Evolutionary conservation across 2,329 filamentous ascomycete genomes (phyloP).

Genomic region (Colletotrichum lupini): DNA sequence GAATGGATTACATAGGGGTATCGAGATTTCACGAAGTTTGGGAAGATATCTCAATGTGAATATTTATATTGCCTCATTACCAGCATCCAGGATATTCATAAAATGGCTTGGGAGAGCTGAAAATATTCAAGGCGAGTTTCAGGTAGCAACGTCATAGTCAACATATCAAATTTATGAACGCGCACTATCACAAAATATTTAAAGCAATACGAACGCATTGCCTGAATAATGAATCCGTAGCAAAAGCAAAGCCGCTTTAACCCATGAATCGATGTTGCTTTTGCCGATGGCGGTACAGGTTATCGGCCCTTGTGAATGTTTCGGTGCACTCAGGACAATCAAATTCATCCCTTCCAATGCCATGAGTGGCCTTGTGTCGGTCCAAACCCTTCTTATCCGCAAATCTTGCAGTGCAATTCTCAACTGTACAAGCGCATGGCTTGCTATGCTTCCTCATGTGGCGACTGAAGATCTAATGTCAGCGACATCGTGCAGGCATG

Average conservation of each 20-base stretch:
- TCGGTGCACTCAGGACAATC: background rate
- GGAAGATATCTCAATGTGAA: too few species aligned
- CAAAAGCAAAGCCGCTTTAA: background rate
- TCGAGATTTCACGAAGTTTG: too few species aligned
- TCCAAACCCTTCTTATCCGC: background rate
- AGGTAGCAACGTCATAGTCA: too few species aligned
- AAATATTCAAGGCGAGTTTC: too few species aligned
- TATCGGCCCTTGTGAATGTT: background rate
- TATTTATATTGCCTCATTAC: too few species aligned
- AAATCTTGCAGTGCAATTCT: background rate
- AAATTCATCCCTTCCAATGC: background rate
- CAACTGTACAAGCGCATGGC: background rate
- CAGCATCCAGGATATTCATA: too few species aligned
- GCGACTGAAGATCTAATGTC: background rate
- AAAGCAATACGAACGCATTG: background rate
- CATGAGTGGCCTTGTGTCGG: background rate
- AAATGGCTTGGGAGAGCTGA: too few species aligned
- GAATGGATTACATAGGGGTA: too few species aligned
- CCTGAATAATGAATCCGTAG: background rate
- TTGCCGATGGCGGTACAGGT: background rate
- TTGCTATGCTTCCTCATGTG: background rate
- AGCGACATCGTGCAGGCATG: background rate
- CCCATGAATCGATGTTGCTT: background rate
- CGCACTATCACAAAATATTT: too few species aligned
- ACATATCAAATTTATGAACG: too few species aligned